These are phyloP conservation scores for Gnomoniopsis smithogilvyi DNA, from an alignment of 2,329 filamentous ascomycete genomes.

Conservation along the genomic window DNA sequence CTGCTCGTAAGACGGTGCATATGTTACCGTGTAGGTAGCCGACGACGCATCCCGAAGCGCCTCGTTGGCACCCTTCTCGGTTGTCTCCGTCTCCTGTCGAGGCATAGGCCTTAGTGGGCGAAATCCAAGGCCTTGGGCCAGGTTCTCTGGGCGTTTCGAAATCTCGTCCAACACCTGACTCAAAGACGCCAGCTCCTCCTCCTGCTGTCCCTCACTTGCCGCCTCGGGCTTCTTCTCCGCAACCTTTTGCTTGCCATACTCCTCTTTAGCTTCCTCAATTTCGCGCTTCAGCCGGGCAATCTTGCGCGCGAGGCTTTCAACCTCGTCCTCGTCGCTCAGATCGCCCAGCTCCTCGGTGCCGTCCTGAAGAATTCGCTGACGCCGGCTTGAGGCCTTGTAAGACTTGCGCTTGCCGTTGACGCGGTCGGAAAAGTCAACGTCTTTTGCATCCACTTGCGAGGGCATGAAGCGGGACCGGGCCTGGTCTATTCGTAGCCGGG, in stretches of 20 bases:
- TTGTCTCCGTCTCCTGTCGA: slow-evolving; percentile 20
- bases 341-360: slow-evolving; percentile 69
- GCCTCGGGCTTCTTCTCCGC: slow-evolving; percentile 35
- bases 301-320: slow-evolving; percentile 73
- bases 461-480: slow-evolving; percentile 79
- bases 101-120: slow-evolving; percentile 21
- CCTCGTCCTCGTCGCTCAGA: slow-evolving; percentile 64
- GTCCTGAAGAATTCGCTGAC: slow-evolving; percentile 59
- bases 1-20: slow-evolving; percentile 62
- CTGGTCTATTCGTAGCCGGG: slow-evolving; percentile 71
- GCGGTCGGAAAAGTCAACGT: slow-evolving; percentile 87
- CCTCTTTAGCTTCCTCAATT: slow-evolving; percentile 68
- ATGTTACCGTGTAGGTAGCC: slow-evolving; percentile 62
- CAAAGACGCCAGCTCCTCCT: slow-evolving; percentile 63
- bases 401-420: slow-evolving; percentile 79
- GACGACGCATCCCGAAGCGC: slow-evolving; percentile 27
- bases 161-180: slow-evolving; percentile 71
- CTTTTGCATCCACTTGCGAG: slow-evolving; percentile 69
- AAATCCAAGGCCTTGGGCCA: slow-evolving; percentile 24
- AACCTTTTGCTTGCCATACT: slow-evolving; percentile 54
- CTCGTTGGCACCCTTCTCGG: slow-evolving; percentile 21
- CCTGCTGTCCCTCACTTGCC: slow-evolving; percentile 36
- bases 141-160: slow-evolving; percentile 31
- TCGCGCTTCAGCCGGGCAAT: slow-evolving; percentile 81
- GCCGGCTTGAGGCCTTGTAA: slow-evolving; percentile 72